Evolutionary conservation across 1,284 basidiomycete genomes (phyloP), one percentile per base, ranked within the genome.

Genomic region (Hemileia vastatrix): DNA sequence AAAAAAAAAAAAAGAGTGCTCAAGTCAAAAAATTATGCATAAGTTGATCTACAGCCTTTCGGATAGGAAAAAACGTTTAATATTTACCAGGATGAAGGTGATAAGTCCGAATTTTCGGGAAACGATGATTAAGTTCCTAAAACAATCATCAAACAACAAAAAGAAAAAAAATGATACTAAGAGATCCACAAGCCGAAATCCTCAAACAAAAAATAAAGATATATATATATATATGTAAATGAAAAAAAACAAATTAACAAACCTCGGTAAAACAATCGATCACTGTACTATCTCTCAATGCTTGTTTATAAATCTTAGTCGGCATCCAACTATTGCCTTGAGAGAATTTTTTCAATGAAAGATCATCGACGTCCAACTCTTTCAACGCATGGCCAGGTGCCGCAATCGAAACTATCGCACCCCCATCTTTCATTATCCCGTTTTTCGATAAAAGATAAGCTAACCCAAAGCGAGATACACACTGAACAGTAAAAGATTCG

Each of bases 401-500:
- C 9, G 71, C 70, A 15, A 77, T 67, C 55, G 68, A 69, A 27
- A 74, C 62, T 19, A 74, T 67, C 4, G 70, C 64, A 33, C 59
- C 55, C 11, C 50, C 19, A 2, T 67, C 58, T 51, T 74, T 76
- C 64, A 78, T 67, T 6, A 69, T 69, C 6, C 69, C 70, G 0
- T 67, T 61, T 45, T 72, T 66, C 4, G 74, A 67, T 33, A 78
- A 70, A 3, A 69, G 63, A 50, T 75, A 70, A 9, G 72, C 73
- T 33, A 78, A 61, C 0, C 71, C 72, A 57, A 77, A 74, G 9
- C 77, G 73, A 6, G 73, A 75, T 11, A 77, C 66, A 6, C 70
- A 69, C 56, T 77, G 75, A 18, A 77, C 72, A 19, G 75, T 70
- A 36, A 76, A 77, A 48, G 73, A 71, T 4, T 54, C 54, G 24